Base-by-base conservation (phyloP, 1,284 basidiomycete species). In the Calocybe gambosa region DNA sequence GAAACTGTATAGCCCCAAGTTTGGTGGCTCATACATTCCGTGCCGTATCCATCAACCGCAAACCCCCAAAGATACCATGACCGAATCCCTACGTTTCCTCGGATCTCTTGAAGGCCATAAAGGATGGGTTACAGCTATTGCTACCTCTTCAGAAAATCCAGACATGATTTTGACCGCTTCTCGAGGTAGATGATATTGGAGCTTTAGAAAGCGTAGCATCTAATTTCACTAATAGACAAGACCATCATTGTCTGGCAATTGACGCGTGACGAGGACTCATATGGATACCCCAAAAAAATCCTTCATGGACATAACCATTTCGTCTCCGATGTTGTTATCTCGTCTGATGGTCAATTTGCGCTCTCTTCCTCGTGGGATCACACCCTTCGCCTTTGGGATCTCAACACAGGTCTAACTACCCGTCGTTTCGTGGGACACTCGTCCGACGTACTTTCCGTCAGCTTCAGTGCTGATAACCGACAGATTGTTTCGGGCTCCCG, bases 331-430 rank as follows among this genome's bases (percentile, higher is more conserved):
- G 91, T 99, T 59, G 94, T 96, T 63, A 92, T 96, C 69, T 95
- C 93, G 52, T 97, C 93, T 55, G 95, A 99, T 70, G 95, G 95
- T 65, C 95, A 99, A 76, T 99, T 99, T 69, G 96, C 96, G 46
- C 89, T 99, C 53, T 99, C 96, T 53, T 89, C 96, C 42, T 99
- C 95, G 43, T 99, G 96, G 96, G 96, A 99, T 77, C 95, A 99
- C 78, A 98, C 96, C 45, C 89, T 99, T 62, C 91, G 96, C 65
- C 85, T 99, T 54, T 99, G 96, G 96, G 96, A 97, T 71, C 80
- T 97, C 51, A 96, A 95, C 82, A 94, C 88, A 43, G 94, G 94
- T 54, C 69, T 79, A 57, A 97, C 93, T 54, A 96, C 93, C 58
- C 88, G 91, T 63, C 89, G 93, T 64, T 99, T 99, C 66, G 90